A percentile compares a stretch with the other conserved stretches of the same genome.
phyloP scores from a whole-genome alignment of 129 eudicot species.

The Cynara cardunculus region DNA sequence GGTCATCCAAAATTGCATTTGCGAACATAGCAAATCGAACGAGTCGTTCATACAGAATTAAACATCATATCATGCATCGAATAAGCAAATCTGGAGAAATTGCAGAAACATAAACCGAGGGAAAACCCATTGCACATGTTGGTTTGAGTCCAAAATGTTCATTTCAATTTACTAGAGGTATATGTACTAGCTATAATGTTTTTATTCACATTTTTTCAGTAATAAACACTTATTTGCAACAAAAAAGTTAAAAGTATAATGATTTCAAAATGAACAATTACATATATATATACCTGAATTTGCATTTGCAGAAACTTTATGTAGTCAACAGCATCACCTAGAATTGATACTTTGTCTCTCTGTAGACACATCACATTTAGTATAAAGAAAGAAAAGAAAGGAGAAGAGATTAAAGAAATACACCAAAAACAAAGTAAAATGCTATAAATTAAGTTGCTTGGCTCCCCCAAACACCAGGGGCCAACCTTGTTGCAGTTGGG shows the following conservation, averaged over 20 bases:
- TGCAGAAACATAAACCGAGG: background rate
- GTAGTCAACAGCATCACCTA: constrained; percentile 23
- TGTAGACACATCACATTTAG: background rate
- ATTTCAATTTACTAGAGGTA: too few species aligned
- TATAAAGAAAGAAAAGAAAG: background rate
- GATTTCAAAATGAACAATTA: background rate
- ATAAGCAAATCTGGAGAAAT: background rate
- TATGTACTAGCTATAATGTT: background rate
- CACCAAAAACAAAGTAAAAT: background rate
- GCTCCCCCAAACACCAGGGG: background rate
- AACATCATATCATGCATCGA: background rate
- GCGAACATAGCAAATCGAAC: background rate
- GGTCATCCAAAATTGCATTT: background rate
- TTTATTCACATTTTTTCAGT: background rate
- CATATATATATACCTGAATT: constrained; percentile 12
- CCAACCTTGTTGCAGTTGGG: constrained; percentile 37
- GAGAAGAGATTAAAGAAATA: background rate
- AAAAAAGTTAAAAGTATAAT: background rate
- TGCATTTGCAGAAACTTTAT: constrained; percentile 22
- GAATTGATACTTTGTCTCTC: constrained; percentile 20
- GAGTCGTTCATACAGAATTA: background rate
- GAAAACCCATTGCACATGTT: background rate
- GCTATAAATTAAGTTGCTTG: background rate
- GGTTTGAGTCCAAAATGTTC: background rate
- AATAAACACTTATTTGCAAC: background rate